Conservation (phyloP, 768 basidiomycete species). For the Rhizopogon sp. region DNA sequence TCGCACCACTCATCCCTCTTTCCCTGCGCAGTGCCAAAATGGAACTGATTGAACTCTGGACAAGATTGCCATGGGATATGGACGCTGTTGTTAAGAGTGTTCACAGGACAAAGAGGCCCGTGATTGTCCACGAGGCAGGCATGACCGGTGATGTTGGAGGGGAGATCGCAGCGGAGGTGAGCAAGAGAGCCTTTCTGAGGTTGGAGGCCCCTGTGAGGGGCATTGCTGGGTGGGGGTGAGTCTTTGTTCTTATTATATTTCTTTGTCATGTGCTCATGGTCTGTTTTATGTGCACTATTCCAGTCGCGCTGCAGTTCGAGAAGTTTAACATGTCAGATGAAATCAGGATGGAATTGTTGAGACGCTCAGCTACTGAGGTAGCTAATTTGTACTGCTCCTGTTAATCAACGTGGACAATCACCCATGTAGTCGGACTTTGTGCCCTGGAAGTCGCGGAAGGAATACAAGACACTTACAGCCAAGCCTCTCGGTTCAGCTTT, state of each 20-base stretch:
- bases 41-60: conserved; percentile 87
- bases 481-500: too few relatives aligned
- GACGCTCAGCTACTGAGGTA: conserved; percentile 64
- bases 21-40: conserved; percentile 65
- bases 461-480: too few relatives aligned
- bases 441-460: too few relatives aligned
- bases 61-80: conserved; percentile 86
- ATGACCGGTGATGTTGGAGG: conserved; percentile 84
- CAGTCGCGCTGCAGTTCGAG: conserved; percentile 80
- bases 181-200: conserved; percentile 83
- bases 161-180: conserved; percentile 88
- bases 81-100: conserved; percentile 75
- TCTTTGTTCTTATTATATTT: conserved; percentile 15
- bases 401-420: background rate
- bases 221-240: conserved; percentile 96
- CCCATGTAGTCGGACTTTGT: too few relatives aligned
- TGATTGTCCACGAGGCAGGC: conserved; percentile 94
- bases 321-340: conserved; percentile 91
- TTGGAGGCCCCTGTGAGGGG: conserved; percentile 84
- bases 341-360: conserved; percentile 78
- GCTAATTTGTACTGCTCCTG: background rate
- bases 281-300: conserved; percentile 46
- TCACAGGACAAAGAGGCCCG: conserved; percentile 74
- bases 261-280: background rate
- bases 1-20: conserved; percentile 61